phyloP scores from a whole-genome alignment of 129 eudicot genomes.

The Solidago caesia region DNA sequence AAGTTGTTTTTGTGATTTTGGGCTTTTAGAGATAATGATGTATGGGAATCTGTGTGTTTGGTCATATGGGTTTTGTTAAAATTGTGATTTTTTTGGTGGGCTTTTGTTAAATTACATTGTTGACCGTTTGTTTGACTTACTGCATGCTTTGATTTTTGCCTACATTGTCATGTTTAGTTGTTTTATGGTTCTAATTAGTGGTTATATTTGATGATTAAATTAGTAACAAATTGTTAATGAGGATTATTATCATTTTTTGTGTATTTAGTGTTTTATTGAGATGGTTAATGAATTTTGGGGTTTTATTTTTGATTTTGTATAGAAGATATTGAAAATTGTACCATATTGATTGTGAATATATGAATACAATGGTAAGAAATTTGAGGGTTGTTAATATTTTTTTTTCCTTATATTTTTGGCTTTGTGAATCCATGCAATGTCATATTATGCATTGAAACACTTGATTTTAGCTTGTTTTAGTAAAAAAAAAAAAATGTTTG shows the following conservation, averaged over 20 bases:
- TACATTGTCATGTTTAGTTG: constrained; percentile 25
- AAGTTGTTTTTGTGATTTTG: not conserved
- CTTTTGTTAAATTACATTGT: constrained; percentile 10
- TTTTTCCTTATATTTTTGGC: not conserved
- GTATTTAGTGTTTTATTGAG: not conserved
- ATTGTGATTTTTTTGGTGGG: constrained; percentile 5
- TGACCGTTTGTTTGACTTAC: constrained; percentile 23
- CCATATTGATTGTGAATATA: constrained; percentile 16
- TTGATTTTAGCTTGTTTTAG: not conserved
- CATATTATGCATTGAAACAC: not conserved
- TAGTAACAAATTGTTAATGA: not conserved
- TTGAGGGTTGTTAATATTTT: constrained; percentile 18
- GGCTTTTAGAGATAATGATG: not conserved
- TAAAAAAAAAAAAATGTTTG: not conserved
- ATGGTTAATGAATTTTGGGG: constrained; percentile 7
- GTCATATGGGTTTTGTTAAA: constrained; percentile 23
- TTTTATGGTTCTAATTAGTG: constrained; percentile 11
- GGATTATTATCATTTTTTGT: not conserved
- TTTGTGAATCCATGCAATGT: constrained; percentile 21
- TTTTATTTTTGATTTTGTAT: constrained; percentile 12
- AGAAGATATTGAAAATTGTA: not conserved
- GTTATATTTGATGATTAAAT: constrained; percentile 17
- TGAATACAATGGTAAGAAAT: constrained; percentile 14
- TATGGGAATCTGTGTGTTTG: not conserved
- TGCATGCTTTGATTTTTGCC: constrained; percentile 31